Evolutionary conservation across 169 alveolate genomes (phyloP), one percentile per base, ranked within the genome.

Genomic region (Eimeria zaria): DNA sequence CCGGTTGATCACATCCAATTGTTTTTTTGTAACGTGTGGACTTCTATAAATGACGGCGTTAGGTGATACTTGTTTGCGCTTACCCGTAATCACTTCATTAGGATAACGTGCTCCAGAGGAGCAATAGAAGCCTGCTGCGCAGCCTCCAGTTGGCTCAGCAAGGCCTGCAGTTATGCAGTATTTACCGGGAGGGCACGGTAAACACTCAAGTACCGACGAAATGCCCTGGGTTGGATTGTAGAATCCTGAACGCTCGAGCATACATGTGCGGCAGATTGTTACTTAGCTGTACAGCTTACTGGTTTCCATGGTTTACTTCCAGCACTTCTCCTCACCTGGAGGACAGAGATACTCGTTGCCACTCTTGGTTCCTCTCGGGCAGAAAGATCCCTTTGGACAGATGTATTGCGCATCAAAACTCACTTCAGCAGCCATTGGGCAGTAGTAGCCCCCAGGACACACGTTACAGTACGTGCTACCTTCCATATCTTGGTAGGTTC

Each of bases 301-400:
- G 11, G 36, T 51, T n/a, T 5, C 51, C 51, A 16, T 4, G 12
- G 9, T 14, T 33, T 69, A 33, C 6, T n/a, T 69, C 80, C 22
- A 4, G 41, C 41, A 39, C 46, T 14, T 80, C 16, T 44, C 48
- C 89, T 18, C 71, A 91, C 96, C 96, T 9, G 96, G 96, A n/a
- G 96, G 96, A 58, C 96, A 91, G 18, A 76, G 60, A 73, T 91
- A 46, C 48, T 91, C 85, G 22, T 60, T 44, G 27, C 44, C 84
- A 39, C 62, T 51, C 58, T 96, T 64, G 5, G 98, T 95, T 8
- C 97, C 97, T 18, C 74, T 67, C 8, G 98, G 98, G 91, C 98
- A 97, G 88, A 96, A 97, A 46, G 95, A 53, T 22, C 98, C 98
- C 48, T 11, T 30, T 18, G 97, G 97, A 71, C 98, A 97, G 39